Conservation (phyloP, 139 green algal genomes). For the Haematococcus lacustris region DNA sequence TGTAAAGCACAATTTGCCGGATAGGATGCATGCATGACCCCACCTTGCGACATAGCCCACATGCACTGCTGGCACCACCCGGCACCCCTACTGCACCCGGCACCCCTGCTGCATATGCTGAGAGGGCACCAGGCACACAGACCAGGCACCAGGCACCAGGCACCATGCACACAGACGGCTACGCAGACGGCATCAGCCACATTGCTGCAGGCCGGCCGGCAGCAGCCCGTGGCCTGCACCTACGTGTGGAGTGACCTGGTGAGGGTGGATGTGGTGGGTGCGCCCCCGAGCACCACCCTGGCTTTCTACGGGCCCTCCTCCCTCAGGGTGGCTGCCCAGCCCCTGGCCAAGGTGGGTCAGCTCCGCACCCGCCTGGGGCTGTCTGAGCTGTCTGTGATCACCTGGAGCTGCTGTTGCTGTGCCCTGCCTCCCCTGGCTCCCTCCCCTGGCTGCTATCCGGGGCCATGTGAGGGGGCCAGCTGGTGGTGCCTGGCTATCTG, state of each 20-base stretch:
- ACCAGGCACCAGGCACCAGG: no score
- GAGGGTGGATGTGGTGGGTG: slow-evolving; percentile 63
- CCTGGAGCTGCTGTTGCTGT: no score
- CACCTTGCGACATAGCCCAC: background rate
- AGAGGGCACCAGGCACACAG: no score
- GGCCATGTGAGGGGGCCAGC: no score
- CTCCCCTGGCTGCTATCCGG: no score
- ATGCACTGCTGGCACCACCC: background rate
- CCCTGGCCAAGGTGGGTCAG: slow-evolving; percentile 16
- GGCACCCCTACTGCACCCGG: background rate
- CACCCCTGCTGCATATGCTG: background rate
- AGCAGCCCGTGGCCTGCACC: slow-evolving; percentile 11
- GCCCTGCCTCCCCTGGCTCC: no score
- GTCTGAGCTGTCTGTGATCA: no score
- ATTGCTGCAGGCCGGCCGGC: background rate
- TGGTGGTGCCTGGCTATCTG: no score
- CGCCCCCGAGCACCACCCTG: slow-evolving; percentile 21
- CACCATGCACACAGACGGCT: no score
- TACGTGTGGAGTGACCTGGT: slow-evolving; percentile 70
- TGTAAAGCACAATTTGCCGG: no score
- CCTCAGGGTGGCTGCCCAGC: slow-evolving; percentile 25
- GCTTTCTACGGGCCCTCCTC: slow-evolving; percentile 34
- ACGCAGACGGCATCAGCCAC: background rate
- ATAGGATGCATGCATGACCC: no score
- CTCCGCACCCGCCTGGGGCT: no score